Conservation (phyloP, 768 basidiomycete species). For the Fistulinella prunicolor region DNA sequence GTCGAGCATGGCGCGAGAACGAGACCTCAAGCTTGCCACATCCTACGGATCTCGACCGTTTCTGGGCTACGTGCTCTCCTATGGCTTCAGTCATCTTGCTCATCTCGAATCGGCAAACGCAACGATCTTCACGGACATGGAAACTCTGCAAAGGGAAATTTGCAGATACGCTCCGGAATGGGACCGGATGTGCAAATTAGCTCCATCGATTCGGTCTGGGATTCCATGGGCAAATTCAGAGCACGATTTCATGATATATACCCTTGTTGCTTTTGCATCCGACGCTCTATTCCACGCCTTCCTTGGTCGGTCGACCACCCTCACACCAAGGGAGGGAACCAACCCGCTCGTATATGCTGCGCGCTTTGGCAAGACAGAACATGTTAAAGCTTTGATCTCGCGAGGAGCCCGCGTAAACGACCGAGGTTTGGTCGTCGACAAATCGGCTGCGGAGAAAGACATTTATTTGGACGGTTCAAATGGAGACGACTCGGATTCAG, state of each 20-base stretch:
- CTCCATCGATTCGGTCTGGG: too few relatives aligned
- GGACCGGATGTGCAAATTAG: background rate
- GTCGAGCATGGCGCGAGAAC: background rate
- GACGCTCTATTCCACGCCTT: background rate
- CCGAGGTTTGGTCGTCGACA: background rate
- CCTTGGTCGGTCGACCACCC: background rate
- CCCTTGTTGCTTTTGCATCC: conserved; percentile 4
- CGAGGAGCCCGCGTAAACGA: background rate
- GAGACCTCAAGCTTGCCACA: background rate
- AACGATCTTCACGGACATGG: conserved; percentile 2
- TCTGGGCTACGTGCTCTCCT: conserved; percentile 8
- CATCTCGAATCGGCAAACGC: background rate
- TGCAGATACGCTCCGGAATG: background rate
- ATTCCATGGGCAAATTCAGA: conserved; percentile 3
- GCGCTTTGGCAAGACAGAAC: background rate
- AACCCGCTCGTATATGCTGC: conserved; percentile 10
- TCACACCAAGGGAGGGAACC: background rate
- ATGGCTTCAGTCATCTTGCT: conserved; percentile 9
- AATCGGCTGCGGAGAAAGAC: too few relatives aligned
- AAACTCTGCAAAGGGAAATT: background rate
- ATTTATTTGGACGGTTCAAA: background rate
- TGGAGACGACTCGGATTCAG: too few relatives aligned
- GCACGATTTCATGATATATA: conserved; percentile 3
- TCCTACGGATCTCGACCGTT: background rate
- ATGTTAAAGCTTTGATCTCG: background rate